These are phyloP conservation scores for Thermoascus crustaceus DNA, from an alignment of 2,329 filamentous ascomycete species.

Conservation along the genomic window DNA sequence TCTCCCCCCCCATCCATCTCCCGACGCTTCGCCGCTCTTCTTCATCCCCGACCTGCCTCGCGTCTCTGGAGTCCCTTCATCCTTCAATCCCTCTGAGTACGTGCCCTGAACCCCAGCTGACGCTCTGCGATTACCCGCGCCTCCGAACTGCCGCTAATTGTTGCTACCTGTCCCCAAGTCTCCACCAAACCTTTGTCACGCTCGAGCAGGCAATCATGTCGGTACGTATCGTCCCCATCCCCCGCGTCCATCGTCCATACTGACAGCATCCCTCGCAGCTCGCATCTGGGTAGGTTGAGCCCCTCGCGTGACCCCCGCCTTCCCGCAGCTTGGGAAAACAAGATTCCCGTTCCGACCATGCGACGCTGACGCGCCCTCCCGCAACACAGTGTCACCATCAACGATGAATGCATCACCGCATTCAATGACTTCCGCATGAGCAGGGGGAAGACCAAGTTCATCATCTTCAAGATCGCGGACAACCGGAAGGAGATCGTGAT, in stretches of 20 bases:
- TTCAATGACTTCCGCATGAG: conserved; percentile 43
- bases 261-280: conserved; percentile 5
- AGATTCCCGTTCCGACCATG: neutral
- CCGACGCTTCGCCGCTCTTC: neutral
- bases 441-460: conserved; percentile 39
- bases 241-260: neutral
- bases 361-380: conserved; percentile 2
- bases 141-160: neutral
- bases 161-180: neutral
- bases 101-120: too few relatives aligned
- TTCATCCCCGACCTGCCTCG: too few relatives aligned
- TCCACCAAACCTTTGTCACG: neutral
- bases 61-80: too few relatives aligned
- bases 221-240: conserved; percentile 1
- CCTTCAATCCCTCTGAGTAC: too few relatives aligned
- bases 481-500: conserved; percentile 43
- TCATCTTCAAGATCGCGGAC: conserved; percentile 46
- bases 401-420: conserved; percentile 38
- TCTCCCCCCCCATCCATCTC: neutral
- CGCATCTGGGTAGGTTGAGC: conserved; percentile 8
- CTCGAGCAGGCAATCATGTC: conserved; percentile 3
- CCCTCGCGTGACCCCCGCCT: neutral
- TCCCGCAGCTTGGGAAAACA: neutral
- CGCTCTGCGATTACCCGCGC: neutral
- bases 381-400: conserved; percentile 36